These are phyloP conservation scores for grape (Vitis vinifera) DNA, from an alignment of 164 flowering plant species.

Conservation along the genomic window DNA sequence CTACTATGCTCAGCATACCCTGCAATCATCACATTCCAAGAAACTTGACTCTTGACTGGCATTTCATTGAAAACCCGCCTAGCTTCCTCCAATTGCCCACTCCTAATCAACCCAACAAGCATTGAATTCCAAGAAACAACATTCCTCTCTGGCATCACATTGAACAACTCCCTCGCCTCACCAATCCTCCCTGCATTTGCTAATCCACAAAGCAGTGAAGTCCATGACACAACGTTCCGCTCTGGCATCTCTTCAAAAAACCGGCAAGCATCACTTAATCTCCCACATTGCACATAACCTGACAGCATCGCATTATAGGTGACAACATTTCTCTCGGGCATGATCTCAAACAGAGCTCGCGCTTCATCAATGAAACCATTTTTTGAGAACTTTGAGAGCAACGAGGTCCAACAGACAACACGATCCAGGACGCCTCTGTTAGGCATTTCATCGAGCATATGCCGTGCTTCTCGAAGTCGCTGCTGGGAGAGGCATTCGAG, in stretches of 20 bases:
- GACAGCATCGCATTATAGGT: conserved; percentile 58
- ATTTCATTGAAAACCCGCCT: conserved; percentile 42
- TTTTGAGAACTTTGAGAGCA: conserved; percentile 37
- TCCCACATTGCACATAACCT: conserved; percentile 42
- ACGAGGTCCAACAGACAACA: conserved; percentile 43
- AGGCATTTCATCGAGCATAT: conserved; percentile 41
- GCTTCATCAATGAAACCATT: conserved; percentile 47
- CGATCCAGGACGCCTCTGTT: conserved; percentile 16
- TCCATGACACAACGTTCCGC: conserved; percentile 59
- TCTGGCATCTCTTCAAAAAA: conserved; percentile 53
- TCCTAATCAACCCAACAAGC: conserved; percentile 49
- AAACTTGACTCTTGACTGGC: conserved; percentile 35
- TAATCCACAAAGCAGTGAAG: conserved; percentile 50
- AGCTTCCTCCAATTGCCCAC: conserved; percentile 48
- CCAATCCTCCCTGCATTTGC: conserved; percentile 29
- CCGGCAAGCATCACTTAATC: conserved; percentile 35
- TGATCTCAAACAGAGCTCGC: conserved; percentile 35
- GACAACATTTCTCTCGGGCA: conserved; percentile 50
- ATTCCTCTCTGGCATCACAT: conserved; percentile 52
- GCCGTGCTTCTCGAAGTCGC: conserved; percentile 32
- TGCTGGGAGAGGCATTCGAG: conserved; percentile 17
- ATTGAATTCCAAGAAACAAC: conserved; percentile 60
- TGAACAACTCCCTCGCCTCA: conserved; percentile 45
- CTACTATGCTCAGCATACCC: conserved; percentile 44
- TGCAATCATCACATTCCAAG: conserved; percentile 52